These are phyloP conservation scores for Colletotrichum tropicicola DNA, from an alignment of 2,329 filamentous ascomycete genomes.

Conservation along the genomic window DNA sequence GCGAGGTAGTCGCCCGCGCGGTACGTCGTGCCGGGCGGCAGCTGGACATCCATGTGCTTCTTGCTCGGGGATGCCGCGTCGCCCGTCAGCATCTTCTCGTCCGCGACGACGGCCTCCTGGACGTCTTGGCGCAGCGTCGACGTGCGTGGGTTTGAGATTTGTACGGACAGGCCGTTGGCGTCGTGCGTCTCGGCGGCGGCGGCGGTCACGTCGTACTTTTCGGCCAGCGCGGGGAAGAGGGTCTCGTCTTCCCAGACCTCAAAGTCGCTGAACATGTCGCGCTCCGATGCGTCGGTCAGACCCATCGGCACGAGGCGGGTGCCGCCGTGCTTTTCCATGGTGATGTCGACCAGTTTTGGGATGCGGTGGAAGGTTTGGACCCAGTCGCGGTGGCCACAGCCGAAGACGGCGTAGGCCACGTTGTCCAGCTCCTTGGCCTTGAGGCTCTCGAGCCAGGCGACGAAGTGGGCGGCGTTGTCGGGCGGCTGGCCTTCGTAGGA, in stretches of 20 bases:
- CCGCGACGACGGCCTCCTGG: slow-evolving; percentile 64
- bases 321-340: slow-evolving; percentile 50
- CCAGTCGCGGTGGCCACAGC: slow-evolving; percentile 70
- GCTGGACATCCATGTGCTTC: slow-evolving; percentile 71
- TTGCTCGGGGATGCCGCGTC: slow-evolving; percentile 66
- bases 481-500: slow-evolving; percentile 77
- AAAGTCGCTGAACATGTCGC: slow-evolving; percentile 74
- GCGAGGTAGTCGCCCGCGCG: slow-evolving; percentile 80
- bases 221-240: slow-evolving; percentile 59
- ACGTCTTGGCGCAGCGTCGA: slow-evolving; percentile 69
- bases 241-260: slow-evolving; percentile 72
- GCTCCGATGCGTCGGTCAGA: slow-evolving; percentile 66
- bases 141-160: slow-evolving; percentile 62
- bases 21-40: slow-evolving; percentile 74
- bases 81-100: slow-evolving; percentile 58
- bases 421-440: slow-evolving; percentile 57
- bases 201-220: slow-evolving; percentile 56
- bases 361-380: slow-evolving; percentile 72
- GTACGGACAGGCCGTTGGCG: slow-evolving; percentile 48
- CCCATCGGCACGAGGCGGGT: slow-evolving; percentile 55
- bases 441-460: slow-evolving; percentile 66
- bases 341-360: slow-evolving; percentile 68
- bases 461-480: slow-evolving; percentile 74
- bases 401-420: slow-evolving; percentile 73
- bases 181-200: slow-evolving; percentile 31